Conservation (phyloP, 768 basidiomycete genomes). For the Termitomyces sp. region DNA sequence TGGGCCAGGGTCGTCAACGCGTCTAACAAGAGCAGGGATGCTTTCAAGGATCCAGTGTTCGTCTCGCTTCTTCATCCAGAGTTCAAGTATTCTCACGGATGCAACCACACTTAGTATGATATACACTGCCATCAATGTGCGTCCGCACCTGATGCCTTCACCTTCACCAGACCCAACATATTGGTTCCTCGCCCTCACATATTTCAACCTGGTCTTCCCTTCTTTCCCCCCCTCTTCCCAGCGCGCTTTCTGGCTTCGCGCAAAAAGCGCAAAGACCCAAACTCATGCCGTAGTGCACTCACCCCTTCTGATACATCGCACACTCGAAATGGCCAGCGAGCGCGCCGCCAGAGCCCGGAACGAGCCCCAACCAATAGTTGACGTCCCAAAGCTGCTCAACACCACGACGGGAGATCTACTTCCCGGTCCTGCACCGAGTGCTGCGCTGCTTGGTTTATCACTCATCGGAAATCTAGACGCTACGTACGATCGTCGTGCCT, state of each 20-base stretch:
- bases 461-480: slow-evolving; percentile 65
- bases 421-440: slow-evolving; percentile 19
- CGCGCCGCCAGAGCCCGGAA: slow-evolving; percentile 32
- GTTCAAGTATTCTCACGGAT: background rate
- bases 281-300: slow-evolving; percentile 41
- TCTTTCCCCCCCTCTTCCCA: slow-evolving; percentile 42
- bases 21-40: slow-evolving; percentile 4
- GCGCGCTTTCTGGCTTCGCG: slow-evolving; percentile 53
- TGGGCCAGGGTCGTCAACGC: slow-evolving; percentile 33
- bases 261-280: slow-evolving; percentile 47
- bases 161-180: slow-evolving; percentile 32
- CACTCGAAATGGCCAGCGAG: slow-evolving; percentile 42
- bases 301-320: slow-evolving; percentile 42
- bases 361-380: background rate
- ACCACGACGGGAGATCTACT: slow-evolving; percentile 6
- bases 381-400: background rate
- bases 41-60: slow-evolving; percentile 21
- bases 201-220: slow-evolving; percentile 64
- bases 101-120: slow-evolving; percentile 41
- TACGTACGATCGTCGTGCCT: slow-evolving; percentile 49
- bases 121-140: slow-evolving; percentile 65
- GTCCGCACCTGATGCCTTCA: slow-evolving; percentile 36
- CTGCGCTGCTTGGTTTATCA: slow-evolving; percentile 51
- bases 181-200: slow-evolving; percentile 58
- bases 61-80: background rate